Percentiles rank a stretch among this genome's conserved stretches.
Evolutionary conservation across 1,284 basidiomycete species (phyloP).

Genomic region (Jaminaea rosea): DNA sequence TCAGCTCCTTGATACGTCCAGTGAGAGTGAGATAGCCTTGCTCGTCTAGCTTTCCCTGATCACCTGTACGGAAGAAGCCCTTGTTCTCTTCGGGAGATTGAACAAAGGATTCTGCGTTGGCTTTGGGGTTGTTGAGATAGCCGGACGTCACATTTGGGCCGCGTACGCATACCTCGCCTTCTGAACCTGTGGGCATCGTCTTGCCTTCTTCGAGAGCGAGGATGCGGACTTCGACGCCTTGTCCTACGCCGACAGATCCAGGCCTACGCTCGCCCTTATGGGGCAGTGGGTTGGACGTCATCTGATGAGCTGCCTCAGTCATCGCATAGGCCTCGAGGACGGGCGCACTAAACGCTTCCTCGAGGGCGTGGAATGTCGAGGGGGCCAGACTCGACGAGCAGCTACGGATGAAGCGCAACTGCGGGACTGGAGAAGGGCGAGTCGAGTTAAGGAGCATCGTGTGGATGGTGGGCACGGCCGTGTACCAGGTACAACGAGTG

Average conservation of each 20-base stretch:
- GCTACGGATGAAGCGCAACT: conserved; percentile 51
- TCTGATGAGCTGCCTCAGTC: conserved; percentile 51
- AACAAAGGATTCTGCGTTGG: conserved; percentile 47
- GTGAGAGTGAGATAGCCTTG: conserved; percentile 56
- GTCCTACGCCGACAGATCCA: conserved; percentile 51
- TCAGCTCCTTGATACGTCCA: conserved; percentile 46
- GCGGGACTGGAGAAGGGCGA: conserved; percentile 46
- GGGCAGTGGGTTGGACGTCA: conserved; percentile 49
- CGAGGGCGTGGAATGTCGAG: conserved; percentile 49
- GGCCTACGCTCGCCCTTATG: conserved; percentile 46
- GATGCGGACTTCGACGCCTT: conserved; percentile 51
- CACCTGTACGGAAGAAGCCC: conserved; percentile 56
- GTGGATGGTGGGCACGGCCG: conserved; percentile 52
- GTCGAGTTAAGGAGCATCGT: conserved; percentile 50
- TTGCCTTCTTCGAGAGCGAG: conserved; percentile 47
- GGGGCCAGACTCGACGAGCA: conserved; percentile 52
- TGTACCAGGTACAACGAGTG: conserved; percentile 37
- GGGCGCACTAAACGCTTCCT: conserved; percentile 51
- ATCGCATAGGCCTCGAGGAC: conserved; percentile 52
- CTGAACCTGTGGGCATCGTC: conserved; percentile 45
- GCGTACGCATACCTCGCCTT: conserved; percentile 51
- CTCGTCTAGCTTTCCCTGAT: conserved; percentile 58
- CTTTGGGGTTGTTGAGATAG: conserved; percentile 51
- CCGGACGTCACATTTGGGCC: conserved; percentile 52
- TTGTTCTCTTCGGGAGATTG: conserved; percentile 44